Evolutionary conservation across 2,329 filamentous ascomycete species (phyloP).

Genomic region (Tolypocladium paradoxum): DNA sequence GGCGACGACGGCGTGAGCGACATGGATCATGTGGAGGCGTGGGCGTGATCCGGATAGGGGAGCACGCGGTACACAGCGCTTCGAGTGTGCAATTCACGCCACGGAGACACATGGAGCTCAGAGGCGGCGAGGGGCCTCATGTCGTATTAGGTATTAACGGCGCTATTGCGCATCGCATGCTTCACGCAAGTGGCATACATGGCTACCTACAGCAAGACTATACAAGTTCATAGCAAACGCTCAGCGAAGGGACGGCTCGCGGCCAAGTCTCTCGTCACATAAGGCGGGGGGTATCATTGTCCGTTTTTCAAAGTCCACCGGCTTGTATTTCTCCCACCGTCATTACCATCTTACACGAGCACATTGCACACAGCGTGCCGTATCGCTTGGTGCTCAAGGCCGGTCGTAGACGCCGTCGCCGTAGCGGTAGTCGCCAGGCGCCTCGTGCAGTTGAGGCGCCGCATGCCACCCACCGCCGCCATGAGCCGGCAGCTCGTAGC

Average conservation of each 20-base stretch:
- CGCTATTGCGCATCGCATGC: background rate
- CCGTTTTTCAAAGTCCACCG: background rate
- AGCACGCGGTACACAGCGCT: background rate
- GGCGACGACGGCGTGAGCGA: constrained; percentile 22
- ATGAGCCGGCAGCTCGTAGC: constrained; percentile 1
- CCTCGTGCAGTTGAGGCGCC: constrained; percentile 2
- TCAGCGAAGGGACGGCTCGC: background rate
- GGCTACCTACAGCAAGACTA: background rate
- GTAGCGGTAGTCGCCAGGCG: constrained; percentile 20
- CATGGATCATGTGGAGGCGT: constrained; percentile 21
- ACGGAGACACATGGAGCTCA: too few species aligned
- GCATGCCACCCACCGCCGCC: background rate
- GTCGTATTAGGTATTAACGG: background rate
- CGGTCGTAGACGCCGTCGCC: constrained; percentile 26
- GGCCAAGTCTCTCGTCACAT: background rate
- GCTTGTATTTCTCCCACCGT: background rate
- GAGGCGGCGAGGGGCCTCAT: background rate
- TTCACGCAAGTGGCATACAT: background rate
- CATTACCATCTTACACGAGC: background rate
- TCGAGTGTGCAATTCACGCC: background rate
- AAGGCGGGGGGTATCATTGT: background rate
- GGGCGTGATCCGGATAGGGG: constrained; percentile 6
- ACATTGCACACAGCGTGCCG: background rate
- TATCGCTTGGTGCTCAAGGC: constrained; percentile 5
- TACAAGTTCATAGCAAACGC: background rate